These are phyloP conservation scores for Eutrema yunnanense DNA, from an alignment of 345 rosid genomes.

Conservation along the genomic window DNA sequence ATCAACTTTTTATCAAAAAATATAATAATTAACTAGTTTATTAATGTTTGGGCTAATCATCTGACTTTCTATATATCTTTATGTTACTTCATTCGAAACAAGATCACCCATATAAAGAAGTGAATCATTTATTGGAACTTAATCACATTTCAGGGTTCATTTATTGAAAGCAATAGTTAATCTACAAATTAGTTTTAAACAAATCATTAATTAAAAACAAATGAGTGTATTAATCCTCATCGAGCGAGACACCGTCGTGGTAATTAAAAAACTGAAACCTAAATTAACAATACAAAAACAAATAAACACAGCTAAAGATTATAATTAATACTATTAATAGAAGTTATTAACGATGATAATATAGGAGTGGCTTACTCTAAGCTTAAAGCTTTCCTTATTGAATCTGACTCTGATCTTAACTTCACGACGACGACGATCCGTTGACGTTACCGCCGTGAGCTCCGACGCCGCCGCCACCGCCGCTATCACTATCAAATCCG, in stretches of 20 bases:
- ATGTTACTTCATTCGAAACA: slow-evolving; percentile 17
- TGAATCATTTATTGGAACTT: background rate
- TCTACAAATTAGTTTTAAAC: background rate
- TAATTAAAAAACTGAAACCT: background rate
- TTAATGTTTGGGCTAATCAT: background rate
- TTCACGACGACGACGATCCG: slow-evolving; percentile 29
- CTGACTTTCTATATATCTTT: background rate
- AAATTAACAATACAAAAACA: slow-evolving; percentile 4
- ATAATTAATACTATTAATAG: slow-evolving; percentile 1
- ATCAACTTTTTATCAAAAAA: background rate
- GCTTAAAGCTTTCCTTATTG: slow-evolving; percentile 24
- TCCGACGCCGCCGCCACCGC: slow-evolving; percentile 18
- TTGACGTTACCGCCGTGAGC: slow-evolving; percentile 19
- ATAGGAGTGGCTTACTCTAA: slow-evolving; percentile 30
- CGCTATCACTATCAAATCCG: slow-evolving; percentile 29
- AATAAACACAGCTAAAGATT: background rate
- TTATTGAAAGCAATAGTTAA: background rate
- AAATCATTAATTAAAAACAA: background rate
- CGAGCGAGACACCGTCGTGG: slow-evolving; percentile 6
- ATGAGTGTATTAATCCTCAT: background rate
- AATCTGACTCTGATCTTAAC: background rate
- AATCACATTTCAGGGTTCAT: background rate
- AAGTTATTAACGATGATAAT: slow-evolving; percentile 21
- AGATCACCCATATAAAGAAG: background rate
- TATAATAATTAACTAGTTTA: background rate